These are phyloP conservation scores for Hypomontagnella monticulosa DNA, from an alignment of 495 filamentous ascomycete genomes.

Conservation along the genomic window DNA sequence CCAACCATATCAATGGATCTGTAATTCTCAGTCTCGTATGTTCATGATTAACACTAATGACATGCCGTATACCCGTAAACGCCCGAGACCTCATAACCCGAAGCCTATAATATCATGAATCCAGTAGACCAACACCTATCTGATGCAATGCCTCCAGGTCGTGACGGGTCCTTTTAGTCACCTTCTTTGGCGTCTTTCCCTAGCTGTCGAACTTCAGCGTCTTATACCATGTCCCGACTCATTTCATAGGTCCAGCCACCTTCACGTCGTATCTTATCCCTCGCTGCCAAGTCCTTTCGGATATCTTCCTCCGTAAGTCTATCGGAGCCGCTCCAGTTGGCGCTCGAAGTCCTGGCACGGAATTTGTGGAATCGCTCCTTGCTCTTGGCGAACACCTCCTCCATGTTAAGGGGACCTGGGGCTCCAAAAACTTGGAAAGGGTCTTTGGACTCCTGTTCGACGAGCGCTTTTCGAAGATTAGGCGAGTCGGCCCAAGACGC, in stretches of 20 bases:
- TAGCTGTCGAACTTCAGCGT: background rate
- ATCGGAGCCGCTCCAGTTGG: conserved; percentile 91
- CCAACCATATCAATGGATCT: conserved; percentile 10
- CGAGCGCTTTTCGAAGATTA: conserved; percentile 72
- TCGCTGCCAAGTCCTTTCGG: conserved; percentile 77
- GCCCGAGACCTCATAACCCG: conserved; percentile 14
- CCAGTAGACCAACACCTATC: conserved; percentile 34
- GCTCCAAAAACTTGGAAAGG: conserved; percentile 90
- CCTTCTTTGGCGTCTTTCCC: background rate
- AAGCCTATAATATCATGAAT: conserved; percentile 26
- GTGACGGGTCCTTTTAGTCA: background rate
- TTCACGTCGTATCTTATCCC: conserved; percentile 81
- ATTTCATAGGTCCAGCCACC: conserved; percentile 84
- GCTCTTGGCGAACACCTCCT: conserved; percentile 89
- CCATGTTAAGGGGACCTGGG: conserved; percentile 85
- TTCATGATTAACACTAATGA: conserved; percentile 20
- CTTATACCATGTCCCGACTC: conserved; percentile 53
- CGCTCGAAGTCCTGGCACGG: conserved; percentile 86
- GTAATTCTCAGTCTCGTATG: conserved; percentile 13
- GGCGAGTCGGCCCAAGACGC: conserved; percentile 88
- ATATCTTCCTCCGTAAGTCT: conserved; percentile 90
- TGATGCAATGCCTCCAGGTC: conserved; percentile 28
- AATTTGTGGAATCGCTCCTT: conserved; percentile 85
- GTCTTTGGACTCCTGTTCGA: conserved; percentile 82
- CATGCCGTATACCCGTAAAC: conserved; percentile 23